Evolutionary conservation across 768 basidiomycete species (phyloP).

Genomic region (Lactarius sanguifluus): DNA sequence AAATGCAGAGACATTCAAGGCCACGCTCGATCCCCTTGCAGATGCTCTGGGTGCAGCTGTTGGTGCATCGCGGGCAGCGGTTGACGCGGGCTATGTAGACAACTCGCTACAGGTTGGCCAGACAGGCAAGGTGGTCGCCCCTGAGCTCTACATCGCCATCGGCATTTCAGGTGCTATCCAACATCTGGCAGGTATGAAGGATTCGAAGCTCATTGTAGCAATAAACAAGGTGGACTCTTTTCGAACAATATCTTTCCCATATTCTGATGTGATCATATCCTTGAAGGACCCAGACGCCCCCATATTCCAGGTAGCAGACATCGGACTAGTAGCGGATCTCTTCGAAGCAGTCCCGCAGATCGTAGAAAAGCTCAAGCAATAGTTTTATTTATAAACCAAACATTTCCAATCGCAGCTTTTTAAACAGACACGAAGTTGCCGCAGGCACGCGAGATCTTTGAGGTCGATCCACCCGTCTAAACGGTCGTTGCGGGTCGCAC

Average conservation of each 20-base stretch:
- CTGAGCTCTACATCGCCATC: conserved; percentile 92
- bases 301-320: conserved; percentile 98
- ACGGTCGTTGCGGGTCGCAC: not conserved
- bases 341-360: conserved; percentile 91
- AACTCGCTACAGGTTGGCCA: conserved; percentile 99
- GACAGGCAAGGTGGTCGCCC: conserved; percentile 98
- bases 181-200: conserved; percentile 99
- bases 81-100: conserved; percentile 97
- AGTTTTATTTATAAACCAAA: conserved; percentile 10
- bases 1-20: conserved; percentile 88
- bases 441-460: not conserved
- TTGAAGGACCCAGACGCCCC: conserved; percentile 92
- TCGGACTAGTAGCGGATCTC: conserved; percentile 90
- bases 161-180: conserved; percentile 99
- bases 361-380: conserved; percentile 74
- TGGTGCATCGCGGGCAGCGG: conserved; percentile 96
- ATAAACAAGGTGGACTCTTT: conserved; percentile 78
- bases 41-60: conserved; percentile 93
- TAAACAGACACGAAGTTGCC: not conserved
- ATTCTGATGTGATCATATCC: conserved; percentile 10
- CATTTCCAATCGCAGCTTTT: not conserved
- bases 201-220: conserved; percentile 96
- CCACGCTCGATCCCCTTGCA: conserved; percentile 85
- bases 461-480: not conserved
- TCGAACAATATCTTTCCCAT: not conserved